phyloP scores from a whole-genome alignment of 2,329 filamentous ascomycete species.

The Myriangium duriaei region DNA sequence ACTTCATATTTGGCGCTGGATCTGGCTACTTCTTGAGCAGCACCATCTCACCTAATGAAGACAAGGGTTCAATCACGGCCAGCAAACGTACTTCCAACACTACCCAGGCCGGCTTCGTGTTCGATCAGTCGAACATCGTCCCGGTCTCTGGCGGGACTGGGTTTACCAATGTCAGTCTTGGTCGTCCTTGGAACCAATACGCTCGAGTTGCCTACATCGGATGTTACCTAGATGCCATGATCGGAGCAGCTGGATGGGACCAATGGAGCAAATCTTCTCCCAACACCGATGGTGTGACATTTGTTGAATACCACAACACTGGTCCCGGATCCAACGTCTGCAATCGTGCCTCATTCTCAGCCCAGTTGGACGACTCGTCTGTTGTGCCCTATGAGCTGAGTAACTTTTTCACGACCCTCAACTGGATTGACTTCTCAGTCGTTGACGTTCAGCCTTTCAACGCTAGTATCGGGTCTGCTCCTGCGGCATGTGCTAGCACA shows the following conservation, averaged over 20 bases:
- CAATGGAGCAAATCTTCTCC: constrained; percentile 20
- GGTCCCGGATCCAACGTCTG: constrained; percentile 24
- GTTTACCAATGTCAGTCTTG: constrained; percentile 18
- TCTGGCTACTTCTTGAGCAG: constrained; percentile 32
- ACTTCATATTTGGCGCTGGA: constrained; percentile 34
- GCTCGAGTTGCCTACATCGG: constrained; percentile 16
- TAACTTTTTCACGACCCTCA: constrained; percentile 28
- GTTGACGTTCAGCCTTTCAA: constrained; percentile 28
- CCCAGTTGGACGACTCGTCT: constrained; percentile 24
- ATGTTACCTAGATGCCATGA: constrained; percentile 13
- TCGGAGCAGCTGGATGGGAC: constrained; percentile 19
- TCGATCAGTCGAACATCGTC: constrained; percentile 25
- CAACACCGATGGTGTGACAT: constrained; percentile 18
- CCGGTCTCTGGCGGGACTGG: constrained; percentile 20
- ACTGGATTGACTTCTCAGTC: constrained; percentile 32
- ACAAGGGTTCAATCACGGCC: constrained; percentile 26
- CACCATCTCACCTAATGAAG: constrained; percentile 26
- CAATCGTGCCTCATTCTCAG: constrained; percentile 25
- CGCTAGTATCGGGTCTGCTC: constrained; percentile 20
- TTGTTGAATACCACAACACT: constrained; percentile 27
- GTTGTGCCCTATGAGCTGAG: constrained; percentile 29
- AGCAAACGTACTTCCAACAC: constrained; percentile 29
- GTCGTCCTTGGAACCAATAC: constrained; percentile 17
- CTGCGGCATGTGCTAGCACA: constrained; percentile 16
- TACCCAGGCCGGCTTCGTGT: constrained; percentile 26